Conservation (phyloP, 2,329 filamentous ascomycete species). For the Hypoxylon sp. region DNA sequence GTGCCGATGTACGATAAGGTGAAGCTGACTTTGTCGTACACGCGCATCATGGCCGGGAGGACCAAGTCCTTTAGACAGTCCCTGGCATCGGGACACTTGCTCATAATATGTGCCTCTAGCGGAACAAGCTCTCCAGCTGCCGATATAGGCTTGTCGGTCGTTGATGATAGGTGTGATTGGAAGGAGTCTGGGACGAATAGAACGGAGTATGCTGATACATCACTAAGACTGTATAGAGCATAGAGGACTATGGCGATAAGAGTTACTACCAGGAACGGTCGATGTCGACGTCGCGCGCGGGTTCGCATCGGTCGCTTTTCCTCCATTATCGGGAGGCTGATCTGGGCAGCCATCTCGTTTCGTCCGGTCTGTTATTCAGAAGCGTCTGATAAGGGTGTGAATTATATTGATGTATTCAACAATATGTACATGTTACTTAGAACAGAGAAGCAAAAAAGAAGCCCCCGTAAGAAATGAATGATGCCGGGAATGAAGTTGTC, state of each 20-base stretch:
- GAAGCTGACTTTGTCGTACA: conserved; percentile 90
- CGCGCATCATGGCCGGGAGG: conserved; percentile 86
- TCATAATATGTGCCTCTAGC: conserved; percentile 96
- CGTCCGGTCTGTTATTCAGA: conserved; percentile 8
- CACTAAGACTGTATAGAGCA: conserved; percentile 42
- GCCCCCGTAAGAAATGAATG: conserved; percentile 16
- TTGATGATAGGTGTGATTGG: conserved; percentile 17
- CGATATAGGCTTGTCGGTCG: conserved; percentile 29
- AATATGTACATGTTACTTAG: conserved; percentile 20
- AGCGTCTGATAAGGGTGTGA: conserved; percentile 13
- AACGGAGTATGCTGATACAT: conserved; percentile 41
- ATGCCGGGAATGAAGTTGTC: conserved; percentile 9
- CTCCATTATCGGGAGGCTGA: conserved; percentile 52
- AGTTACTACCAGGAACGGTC: conserved; percentile 46
- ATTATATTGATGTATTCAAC: conserved; percentile 13
- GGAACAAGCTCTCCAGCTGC: conserved; percentile 69
- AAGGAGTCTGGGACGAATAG: conserved; percentile 30
- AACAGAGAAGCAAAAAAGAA: conserved; percentile 4
- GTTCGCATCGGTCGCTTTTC: conserved; percentile 50
- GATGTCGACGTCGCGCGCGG: conserved; percentile 49
- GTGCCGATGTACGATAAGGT: conserved; percentile 90
- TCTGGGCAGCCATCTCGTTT: conserved; percentile 51
- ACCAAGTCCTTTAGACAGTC: conserved; percentile 86
- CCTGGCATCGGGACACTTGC: conserved; percentile 93
- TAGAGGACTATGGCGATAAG: conserved; percentile 47